Base-by-base conservation (phyloP, 2,329 filamentous ascomycete genomes). In the Colletotrichum sp. region DNA sequence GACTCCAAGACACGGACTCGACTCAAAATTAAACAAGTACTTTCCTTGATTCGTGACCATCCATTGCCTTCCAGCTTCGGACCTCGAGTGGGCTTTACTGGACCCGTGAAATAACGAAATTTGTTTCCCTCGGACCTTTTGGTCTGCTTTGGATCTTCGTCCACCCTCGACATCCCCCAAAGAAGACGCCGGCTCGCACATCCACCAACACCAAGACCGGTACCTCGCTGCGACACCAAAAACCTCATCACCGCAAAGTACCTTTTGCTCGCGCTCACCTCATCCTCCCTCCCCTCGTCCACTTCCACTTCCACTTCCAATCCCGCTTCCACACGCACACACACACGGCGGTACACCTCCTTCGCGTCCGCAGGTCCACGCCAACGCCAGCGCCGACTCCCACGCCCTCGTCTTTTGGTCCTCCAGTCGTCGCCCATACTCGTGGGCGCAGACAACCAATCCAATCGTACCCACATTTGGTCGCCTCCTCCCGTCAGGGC, bases 401-500 rank as follows among this genome's bases (percentile, higher is more conserved):
- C 62, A 64, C 59, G 26, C 16, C 24, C 24, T 64, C 32, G 34
- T 39, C 62, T 65, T 39, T 21, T 65, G 63, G 34, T 32, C 63
- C 63, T 49, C 39, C 55, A 59, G 63, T 49, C 36, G 66, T 74
- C 66, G 39, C 26, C 66, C 66, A 13, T 52, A 32, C 57, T 21
- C 44, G 57, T 67, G 26, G 55, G 55, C 26, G 59, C 30, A 62
- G 24, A 26, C 55, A n/a, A 16, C n/a, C 16, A 39, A 64, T 34
- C 59, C 30, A 62, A 21, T 16, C 59, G 26, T 32, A 18, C 52
- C 73, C 73, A 76, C 64, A 63, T 34, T 73, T 73, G 64, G 73
- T 69, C 73, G 63, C 63, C 73, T 76, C 68, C 72, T 55, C 64
- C 44, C 73, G 57, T 72, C 73, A 72, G 63, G 63, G 34, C 63